Base-by-base conservation (phyloP, 768 basidiomycete genomes). In the Suillus paluster region DNA sequence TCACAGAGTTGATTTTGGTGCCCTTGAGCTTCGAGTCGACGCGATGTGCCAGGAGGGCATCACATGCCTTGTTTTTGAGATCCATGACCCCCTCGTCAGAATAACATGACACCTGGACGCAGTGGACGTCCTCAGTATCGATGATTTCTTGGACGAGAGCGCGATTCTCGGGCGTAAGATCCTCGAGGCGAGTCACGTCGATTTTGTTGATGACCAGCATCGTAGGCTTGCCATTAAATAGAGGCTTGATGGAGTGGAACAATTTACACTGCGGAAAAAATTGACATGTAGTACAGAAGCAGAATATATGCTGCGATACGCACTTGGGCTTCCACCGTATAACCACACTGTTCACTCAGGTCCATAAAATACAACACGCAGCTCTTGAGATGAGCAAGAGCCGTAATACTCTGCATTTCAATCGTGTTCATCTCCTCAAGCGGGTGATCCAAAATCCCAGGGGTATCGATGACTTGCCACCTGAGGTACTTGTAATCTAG, bases 341-440 rank as follows among this genome's bases (percentile, higher is more conserved):
- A 99, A 12, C 97, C 97, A 77, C 97, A 99, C 74, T 99, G 97
- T 78, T 98, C 97, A 66, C 91, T 94, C 34, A 98, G 84, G 76
- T 99, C 97, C 95, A 99, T 98, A 74, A 99, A 99, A 80, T 99
- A 99, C 74, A 99, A 78, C 11, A 99, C 84, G 72, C 94, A 96
- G 67, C 89, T 87, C 78, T 97, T 94, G 49, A 99, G 79, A 78
- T 99, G 97, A 8, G 97, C 97, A 64, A 99, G 81, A 15, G 97
- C 97, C 41, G 97, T 99, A 73, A 97, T 97, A 69, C 94, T 96
- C 82, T 99, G 97, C 97, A 99, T 99, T 80, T 99, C 97, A 69
- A 99, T 99, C 63, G 96, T 99, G 83, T 99, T 99, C 97, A 99
- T 99, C 57, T 99, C 97, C 77, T 99, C 97, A 36, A 99, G 83